Evolutionary conservation across 2,329 filamentous ascomycete genomes (phyloP).

Genomic region (Hypoxylon sp.): DNA sequence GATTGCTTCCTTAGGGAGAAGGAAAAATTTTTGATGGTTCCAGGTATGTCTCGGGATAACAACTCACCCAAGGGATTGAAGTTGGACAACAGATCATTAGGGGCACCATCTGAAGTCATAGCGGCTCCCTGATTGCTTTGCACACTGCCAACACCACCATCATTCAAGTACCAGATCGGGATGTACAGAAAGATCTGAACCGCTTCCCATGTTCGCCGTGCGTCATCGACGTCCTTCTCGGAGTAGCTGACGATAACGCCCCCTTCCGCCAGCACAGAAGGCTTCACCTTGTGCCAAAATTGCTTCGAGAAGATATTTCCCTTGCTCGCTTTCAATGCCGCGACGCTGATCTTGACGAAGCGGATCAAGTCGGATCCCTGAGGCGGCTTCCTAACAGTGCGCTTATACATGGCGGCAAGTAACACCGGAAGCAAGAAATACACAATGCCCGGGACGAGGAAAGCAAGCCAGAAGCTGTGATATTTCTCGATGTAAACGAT

Average conservation of each 20-base stretch:
- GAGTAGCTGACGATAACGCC: slow-evolving; percentile 71
- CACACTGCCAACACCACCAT: slow-evolving; percentile 58
- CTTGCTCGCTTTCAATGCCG: slow-evolving; percentile 65
- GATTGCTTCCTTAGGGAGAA: not conserved
- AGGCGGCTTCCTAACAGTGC: slow-evolving; percentile 70
- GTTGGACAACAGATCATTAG: slow-evolving; percentile 73
- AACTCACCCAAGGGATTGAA: slow-evolving; percentile 65
- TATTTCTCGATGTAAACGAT: slow-evolving; percentile 74
- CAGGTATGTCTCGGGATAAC: not conserved
- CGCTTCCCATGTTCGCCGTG: slow-evolving; percentile 65
- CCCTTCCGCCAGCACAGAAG: slow-evolving; percentile 63
- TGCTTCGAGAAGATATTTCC: slow-evolving; percentile 68
- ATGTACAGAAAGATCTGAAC: slow-evolving; percentile 61
- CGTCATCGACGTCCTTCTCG: slow-evolving; percentile 77
- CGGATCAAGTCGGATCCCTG: slow-evolving; percentile 76
- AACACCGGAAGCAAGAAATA: slow-evolving; percentile 73
- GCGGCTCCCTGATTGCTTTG: slow-evolving; percentile 58
- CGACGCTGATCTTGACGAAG: slow-evolving; percentile 68
- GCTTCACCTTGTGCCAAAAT: slow-evolving; percentile 73
- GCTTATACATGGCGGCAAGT: slow-evolving; percentile 69
- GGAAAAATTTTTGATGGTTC: not conserved
- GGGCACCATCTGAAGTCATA: slow-evolving; percentile 64
- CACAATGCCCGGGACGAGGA: slow-evolving; percentile 59
- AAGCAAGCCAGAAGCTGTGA: slow-evolving; percentile 73
- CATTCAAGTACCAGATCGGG: slow-evolving; percentile 59